These are phyloP conservation scores for Turritis glabra DNA, from an alignment of 345 rosid species.

Conservation along the genomic window DNA sequence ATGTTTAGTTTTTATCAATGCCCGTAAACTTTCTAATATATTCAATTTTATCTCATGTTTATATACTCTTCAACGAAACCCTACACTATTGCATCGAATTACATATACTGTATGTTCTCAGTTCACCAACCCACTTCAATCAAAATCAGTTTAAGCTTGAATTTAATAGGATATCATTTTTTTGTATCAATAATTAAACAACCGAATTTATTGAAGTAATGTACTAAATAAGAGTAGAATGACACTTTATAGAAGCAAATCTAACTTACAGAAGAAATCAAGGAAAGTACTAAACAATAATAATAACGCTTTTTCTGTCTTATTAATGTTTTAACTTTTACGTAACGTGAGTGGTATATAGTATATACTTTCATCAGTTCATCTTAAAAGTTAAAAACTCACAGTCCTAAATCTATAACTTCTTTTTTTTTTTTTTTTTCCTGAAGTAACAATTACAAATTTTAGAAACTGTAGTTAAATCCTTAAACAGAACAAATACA, in stretches of 20 bases:
- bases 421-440: not conserved
- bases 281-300: slow-evolving; percentile 6
- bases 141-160: not conserved
- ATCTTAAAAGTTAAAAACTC: slow-evolving; percentile 7
- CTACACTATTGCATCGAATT: not conserved
- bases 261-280: slow-evolving; percentile 6
- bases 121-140: slow-evolving; percentile 4
- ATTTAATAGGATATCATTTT: not conserved
- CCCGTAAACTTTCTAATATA: slow-evolving; percentile 6
- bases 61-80: slow-evolving; percentile 9
- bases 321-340: not conserved
- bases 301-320: not conserved
- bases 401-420: not conserved
- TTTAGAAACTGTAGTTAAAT: not conserved
- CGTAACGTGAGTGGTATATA: not conserved
- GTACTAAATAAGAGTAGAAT: not conserved
- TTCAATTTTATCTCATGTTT: slow-evolving; percentile 11
- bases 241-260: not conserved
- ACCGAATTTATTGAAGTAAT: not conserved
- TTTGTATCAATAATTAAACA: not conserved
- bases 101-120: not conserved
- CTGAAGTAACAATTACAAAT: not conserved
- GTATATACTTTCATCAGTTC: not conserved
- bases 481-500: too few relatives aligned
- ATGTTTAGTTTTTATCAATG: slow-evolving; percentile 6